A percentile compares a stretch with the other conserved stretches of the same genome.
Conservation (phyloP, 805 yeast species). For the Suhomyces faveliae region DNA sequence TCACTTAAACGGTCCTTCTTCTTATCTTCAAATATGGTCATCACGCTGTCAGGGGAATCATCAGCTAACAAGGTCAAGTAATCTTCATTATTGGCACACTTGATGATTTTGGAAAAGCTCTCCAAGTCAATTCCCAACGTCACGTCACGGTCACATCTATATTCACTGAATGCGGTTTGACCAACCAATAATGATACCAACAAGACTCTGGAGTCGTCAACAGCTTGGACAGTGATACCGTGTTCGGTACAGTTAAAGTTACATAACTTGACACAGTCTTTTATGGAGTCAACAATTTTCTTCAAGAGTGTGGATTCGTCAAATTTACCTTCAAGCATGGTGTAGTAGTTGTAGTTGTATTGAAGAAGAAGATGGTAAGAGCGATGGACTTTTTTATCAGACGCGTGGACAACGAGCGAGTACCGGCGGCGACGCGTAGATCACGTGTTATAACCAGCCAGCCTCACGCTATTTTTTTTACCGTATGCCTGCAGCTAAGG, state of each 20-base stretch:
- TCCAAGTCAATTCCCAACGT: constrained; percentile 89
- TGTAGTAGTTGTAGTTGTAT: not conserved
- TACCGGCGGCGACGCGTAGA: not conserved
- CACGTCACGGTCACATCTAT: constrained; percentile 92
- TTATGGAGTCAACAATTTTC: constrained; percentile 89
- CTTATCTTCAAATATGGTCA: constrained; percentile 86
- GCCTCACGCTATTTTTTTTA: not conserved
- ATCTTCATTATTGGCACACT: constrained; percentile 89
- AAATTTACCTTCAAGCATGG: constrained; percentile 95
- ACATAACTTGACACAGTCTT: constrained; percentile 92
- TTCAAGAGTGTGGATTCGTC: constrained; percentile 90
- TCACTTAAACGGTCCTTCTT: constrained; percentile 89
- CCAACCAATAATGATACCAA: constrained; percentile 87
- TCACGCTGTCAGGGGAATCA: constrained; percentile 68
- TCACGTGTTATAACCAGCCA: not conserved
- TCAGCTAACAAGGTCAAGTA: constrained; percentile 86
- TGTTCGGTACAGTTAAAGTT: constrained; percentile 95
- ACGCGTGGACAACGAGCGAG: not conserved
- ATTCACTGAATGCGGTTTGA: constrained; percentile 82
- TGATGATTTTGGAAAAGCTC: constrained; percentile 83
- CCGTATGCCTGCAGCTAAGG: not conserved
- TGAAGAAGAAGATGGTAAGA: not conserved
- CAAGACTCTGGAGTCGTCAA: constrained; percentile 94
- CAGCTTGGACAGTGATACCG: constrained; percentile 95
- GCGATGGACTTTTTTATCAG: constrained; percentile 1